Base-by-base conservation (phyloP, 345 rosid genomes). In the Hibiscus syriacus region DNA sequence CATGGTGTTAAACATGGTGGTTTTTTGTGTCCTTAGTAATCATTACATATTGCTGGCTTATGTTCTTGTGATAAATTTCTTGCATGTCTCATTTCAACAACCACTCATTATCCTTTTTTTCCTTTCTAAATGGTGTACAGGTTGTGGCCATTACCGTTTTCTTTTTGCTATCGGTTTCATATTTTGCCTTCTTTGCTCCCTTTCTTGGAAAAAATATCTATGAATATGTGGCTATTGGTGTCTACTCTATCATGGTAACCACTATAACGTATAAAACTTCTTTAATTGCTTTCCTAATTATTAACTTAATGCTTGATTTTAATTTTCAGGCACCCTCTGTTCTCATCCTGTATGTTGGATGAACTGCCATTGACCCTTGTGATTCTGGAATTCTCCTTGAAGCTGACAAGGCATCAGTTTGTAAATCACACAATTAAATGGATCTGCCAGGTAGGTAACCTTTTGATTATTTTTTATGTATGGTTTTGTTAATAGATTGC, bases 291-390 rank as follows among this genome's bases (percentile, higher is more conserved):
- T 52, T 52, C 17, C 55, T 45, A 55, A n/a, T 6, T 25, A 25
- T 34, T 49, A 29, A 46, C 61, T 63, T 19, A 38, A 29, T 43
- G 26, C 45, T 71, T 53, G 39, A 10, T 54, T 53, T 53, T 67
- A 61, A 55, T 17, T 72, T 54, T 50, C 76, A 90, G 98, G 97
- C 90, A 0, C 78, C 89, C 72, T 75, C 80, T 43, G 96, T 93
- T 19, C 83, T 90, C 67, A 74, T 85, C 75, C 88, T 93, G 16
- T 93, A 93, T 61, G 85, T 85, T 27, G 82, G 97, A 16, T 86
- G 94, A 83, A 85, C 98, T 66, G 96, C 90, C 52, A 93, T 93
- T 62, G 87, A 93, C 76, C 98, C 98, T 65, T 91, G 97, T 30
- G 98, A 93, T 84, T 90, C 94, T 70, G 97, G 97, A 72, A 86